Base-by-base conservation (phyloP, 495 filamentous ascomycete species). In the Hypoxylon cercidicola region DNA sequence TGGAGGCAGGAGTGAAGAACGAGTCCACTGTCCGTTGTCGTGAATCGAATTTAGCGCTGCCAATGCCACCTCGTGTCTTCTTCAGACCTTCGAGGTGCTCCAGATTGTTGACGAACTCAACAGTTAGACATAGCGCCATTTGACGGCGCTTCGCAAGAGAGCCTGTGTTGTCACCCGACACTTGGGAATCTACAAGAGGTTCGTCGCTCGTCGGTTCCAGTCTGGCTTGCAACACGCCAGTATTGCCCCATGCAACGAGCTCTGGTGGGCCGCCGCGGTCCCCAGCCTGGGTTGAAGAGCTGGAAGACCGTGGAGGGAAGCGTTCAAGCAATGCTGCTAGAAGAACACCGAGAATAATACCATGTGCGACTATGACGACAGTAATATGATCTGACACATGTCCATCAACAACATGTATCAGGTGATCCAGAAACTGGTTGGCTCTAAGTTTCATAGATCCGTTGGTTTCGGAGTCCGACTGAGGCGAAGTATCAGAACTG, bases 361-460 rank as follows among this genome's bases (percentile, higher is more conserved):
- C 93, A 71, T 97, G 93, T 11, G 91, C 87, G 13, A 94, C 90
- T 20, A 94, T 76, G 18, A 85, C 88, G 10, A 94, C 73, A 1
- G 77, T 47, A 7, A 55, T 55, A 23, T 62, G 56, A 30, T 55
- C 63, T 21, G 62, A 52, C 50, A 10, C 62, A 55, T 73, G 62
- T 10, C 71, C 67, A 18, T 79, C 69, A 11, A 93, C 34, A 18
- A 89, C 54, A 18, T 88, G 89, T 3, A 82, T 60, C 0, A 95
- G 77, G 63, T 88, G 78, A 37, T 86, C 76, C 13, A 96, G 73
- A 67, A 96, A 96, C 0, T 55, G 69, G 43, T 88, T 81, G 2
- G 82, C 80, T 32, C 93, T 82, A 25, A 64, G 55, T 10, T 73
- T 77, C 90, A 96, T 92, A 5, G 87, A 84, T 55, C 85, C 82